Evolutionary conservation across 2,329 filamentous ascomycete species (phyloP).

Genomic region (Paecilomyces niveus): DNA sequence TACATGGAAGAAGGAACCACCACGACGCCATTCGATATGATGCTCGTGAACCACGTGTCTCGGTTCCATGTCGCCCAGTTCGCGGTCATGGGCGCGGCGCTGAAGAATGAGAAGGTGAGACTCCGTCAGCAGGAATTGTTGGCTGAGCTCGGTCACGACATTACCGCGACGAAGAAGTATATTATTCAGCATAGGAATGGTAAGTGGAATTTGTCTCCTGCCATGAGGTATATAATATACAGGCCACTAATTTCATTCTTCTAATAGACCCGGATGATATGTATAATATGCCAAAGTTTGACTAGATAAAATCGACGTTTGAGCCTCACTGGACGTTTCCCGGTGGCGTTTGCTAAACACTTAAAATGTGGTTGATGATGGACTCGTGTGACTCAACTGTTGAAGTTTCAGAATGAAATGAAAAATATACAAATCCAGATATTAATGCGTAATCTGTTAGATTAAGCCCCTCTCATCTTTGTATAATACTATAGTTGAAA

Average conservation of each 20-base stretch:
- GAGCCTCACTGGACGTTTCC: neutral
- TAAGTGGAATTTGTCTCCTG: constrained; percentile 22
- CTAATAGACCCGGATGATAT: constrained; percentile 44
- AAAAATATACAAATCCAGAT: neutral
- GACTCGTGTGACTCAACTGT: neutral
- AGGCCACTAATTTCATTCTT: neutral
- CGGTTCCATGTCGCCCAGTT: constrained; percentile 53
- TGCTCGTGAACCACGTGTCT: constrained; percentile 55
- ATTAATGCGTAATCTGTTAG: neutral
- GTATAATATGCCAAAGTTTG: constrained; percentile 44
- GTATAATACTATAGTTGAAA: too few relatives aligned
- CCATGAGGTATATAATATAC: constrained; percentile 2
- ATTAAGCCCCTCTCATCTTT: too few relatives aligned
- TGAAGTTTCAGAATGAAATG: neutral
- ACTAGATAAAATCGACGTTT: neutral
- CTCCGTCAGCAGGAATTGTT: constrained; percentile 40
- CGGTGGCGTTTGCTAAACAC: neutral
- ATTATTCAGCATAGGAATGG: constrained; percentile 49
- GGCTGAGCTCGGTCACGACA: constrained; percentile 42
- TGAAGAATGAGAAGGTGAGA: constrained; percentile 43
- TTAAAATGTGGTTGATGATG: neutral
- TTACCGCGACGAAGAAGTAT: constrained; percentile 45
- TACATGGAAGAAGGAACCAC: constrained; percentile 61
- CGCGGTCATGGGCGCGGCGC: constrained; percentile 45
- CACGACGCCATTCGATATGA: constrained; percentile 64